Evolutionary conservation across 208 protist species (phyloP).

Genomic region (Trypanosoma boissoni): DNA sequence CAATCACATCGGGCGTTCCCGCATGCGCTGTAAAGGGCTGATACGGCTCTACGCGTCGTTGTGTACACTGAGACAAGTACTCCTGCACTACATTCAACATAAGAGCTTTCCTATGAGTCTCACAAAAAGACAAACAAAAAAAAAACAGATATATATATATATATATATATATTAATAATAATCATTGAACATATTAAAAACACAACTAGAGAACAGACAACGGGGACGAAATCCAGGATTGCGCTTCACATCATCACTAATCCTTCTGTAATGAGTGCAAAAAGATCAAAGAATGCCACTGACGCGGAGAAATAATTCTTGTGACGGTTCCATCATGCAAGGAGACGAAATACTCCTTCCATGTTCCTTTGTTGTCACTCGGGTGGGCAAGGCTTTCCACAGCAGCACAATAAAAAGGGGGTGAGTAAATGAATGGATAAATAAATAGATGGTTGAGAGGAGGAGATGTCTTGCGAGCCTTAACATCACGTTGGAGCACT

Average conservation of each 20-base stretch:
- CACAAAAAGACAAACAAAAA: neutral
- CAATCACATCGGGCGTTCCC: constrained; percentile 31
- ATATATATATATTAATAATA: neutral
- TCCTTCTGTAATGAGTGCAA: no score
- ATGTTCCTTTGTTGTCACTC: constrained; percentile 27
- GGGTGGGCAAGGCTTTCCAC: neutral
- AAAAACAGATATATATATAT: neutral
- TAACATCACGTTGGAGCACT: constrained; percentile 24
- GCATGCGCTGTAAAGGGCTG: constrained; percentile 39
- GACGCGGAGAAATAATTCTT: no score
- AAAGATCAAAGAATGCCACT: no score
- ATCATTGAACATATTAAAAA: no score
- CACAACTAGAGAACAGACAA: no score
- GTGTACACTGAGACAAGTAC: constrained; percentile 55
- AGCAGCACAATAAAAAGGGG: neutral
- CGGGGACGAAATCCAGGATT: no score
- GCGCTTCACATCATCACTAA: no score
- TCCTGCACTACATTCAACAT: constrained; percentile 45
- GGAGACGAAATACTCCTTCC: constrained; percentile 1
- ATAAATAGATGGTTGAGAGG: neutral
- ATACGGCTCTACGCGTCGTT: constrained; percentile 37
- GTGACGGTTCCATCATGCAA: constrained; percentile 25
- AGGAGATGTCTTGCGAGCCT: constrained; percentile 13
- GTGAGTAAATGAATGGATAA: neutral
- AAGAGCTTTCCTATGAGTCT: no score